These are phyloP conservation scores for Beauveria sp. DNA, from an alignment of 2,329 filamentous ascomycete genomes.

Conservation along the genomic window DNA sequence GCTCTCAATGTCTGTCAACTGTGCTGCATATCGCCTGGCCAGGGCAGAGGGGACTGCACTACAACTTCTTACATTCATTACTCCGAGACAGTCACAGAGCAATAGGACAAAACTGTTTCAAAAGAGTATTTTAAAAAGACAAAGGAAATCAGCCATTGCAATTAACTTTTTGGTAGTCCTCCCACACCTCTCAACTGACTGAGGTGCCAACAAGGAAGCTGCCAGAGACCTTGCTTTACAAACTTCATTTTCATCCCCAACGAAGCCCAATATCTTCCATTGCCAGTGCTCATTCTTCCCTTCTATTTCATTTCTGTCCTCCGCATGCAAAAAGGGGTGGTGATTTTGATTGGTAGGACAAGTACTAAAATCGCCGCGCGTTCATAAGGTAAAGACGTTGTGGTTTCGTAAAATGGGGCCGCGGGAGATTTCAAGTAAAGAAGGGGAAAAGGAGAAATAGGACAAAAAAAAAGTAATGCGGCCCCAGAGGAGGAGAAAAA, in stretches of 20 bases:
- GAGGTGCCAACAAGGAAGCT: conserved; percentile 29
- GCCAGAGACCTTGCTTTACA: conserved; percentile 30
- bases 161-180: conserved; percentile 35
- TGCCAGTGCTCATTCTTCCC: conserved; percentile 5
- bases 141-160: conserved; percentile 26
- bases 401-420: conserved; percentile 11
- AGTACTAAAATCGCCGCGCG: conserved; percentile 11
- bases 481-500: conserved; percentile 10
- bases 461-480: conserved; percentile 9
- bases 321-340: conserved; percentile 7
- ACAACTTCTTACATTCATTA: not conserved
- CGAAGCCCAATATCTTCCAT: conserved; percentile 22
- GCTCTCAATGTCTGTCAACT: not conserved
- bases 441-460: conserved; percentile 7
- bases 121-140: conserved; percentile 8
- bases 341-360: conserved; percentile 5
- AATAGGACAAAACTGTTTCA: not conserved
- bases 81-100: not conserved
- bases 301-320: conserved; percentile 1
- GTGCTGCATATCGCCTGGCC: not conserved
- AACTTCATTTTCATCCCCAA: conserved; percentile 13
- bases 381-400: conserved; percentile 10
- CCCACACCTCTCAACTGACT: conserved; percentile 26
- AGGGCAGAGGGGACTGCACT: too few species aligned
- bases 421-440: conserved; percentile 6